Evolutionary conservation across 371 early-diverging fungal species (phyloP).

Genomic region (Parasitella parasitica): DNA sequence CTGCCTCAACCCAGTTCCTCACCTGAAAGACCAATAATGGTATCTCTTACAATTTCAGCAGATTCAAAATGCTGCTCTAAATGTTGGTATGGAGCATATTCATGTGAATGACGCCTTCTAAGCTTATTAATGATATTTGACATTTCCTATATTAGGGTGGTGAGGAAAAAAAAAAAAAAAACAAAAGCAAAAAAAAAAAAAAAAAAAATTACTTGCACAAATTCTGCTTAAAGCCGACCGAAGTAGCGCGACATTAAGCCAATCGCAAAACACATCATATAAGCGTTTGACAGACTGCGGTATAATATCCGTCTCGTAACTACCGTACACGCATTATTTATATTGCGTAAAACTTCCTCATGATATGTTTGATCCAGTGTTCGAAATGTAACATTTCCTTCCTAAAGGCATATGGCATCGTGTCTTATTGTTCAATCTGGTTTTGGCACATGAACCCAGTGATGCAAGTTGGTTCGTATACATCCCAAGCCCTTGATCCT

Average conservation of each 20-base stretch:
- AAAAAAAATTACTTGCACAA: background rate
- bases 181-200: conserved; percentile 1
- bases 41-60: conserved; percentile 68
- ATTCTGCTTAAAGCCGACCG: background rate
- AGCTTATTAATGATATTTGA: conserved; percentile 31
- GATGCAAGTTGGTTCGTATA: too few species aligned
- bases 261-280: background rate
- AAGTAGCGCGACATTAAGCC: background rate
- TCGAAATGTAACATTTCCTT: too few species aligned
- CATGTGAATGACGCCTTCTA: conserved; percentile 38
- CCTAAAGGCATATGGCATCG: too few species aligned
- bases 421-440: too few species aligned
- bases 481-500: too few species aligned
- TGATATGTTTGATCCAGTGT: too few species aligned
- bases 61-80: conserved; percentile 66
- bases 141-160: conserved; percentile 9
- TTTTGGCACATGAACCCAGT: too few species aligned
- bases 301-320: too few species aligned
- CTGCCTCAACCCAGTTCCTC: too few species aligned
- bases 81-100: conserved; percentile 47
- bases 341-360: too few species aligned
- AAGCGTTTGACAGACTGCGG: too few species aligned
- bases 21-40: conserved; percentile 69
- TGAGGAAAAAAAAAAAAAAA: background rate
- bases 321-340: too few species aligned